phyloP scores from a whole-genome alignment of 306 rosid species.

The Dalbergia cochinchinensis region DNA sequence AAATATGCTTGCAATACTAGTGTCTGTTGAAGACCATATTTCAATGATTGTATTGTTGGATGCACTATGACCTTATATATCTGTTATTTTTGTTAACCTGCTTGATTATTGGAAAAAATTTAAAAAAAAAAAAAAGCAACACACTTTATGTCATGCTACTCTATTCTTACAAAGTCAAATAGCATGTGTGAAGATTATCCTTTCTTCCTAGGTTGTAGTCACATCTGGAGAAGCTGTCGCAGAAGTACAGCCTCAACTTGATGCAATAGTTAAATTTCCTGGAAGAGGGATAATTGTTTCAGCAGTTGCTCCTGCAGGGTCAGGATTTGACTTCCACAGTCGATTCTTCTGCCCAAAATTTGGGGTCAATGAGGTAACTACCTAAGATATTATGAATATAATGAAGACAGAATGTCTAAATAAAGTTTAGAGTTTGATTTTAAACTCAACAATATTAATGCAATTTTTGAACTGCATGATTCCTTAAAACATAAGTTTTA shows the following conservation, averaged over 20 bases:
- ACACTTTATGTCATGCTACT: not conserved
- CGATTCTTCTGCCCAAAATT: conserved; percentile 61
- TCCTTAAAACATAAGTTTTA: not conserved
- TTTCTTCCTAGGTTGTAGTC: conserved; percentile 62
- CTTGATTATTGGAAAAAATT: too few species aligned
- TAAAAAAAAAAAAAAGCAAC: too few species aligned
- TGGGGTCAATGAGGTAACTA: conserved; percentile 63
- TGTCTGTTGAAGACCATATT: conserved; percentile 46
- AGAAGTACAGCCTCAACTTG: conserved; percentile 64
- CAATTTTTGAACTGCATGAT: not conserved
- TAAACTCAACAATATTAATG: conserved; percentile 2
- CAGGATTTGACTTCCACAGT: conserved; percentile 66
- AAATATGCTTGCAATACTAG: too few species aligned
- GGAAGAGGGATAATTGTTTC: conserved; percentile 73
- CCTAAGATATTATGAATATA: not conserved
- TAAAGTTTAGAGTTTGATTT: not conserved
- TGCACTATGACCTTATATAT: too few species aligned
- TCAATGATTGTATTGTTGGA: not conserved
- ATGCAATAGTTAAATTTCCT: conserved; percentile 64
- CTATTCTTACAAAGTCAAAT: not conserved
- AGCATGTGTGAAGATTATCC: conserved; percentile 18
- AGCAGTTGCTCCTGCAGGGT: conserved; percentile 64
- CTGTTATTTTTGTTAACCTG: too few species aligned
- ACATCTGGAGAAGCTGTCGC: conserved; percentile 47
- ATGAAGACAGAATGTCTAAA: not conserved